Evolutionary conservation across 306 rosid species (phyloP).

Genomic region (Lablab purpureus): DNA sequence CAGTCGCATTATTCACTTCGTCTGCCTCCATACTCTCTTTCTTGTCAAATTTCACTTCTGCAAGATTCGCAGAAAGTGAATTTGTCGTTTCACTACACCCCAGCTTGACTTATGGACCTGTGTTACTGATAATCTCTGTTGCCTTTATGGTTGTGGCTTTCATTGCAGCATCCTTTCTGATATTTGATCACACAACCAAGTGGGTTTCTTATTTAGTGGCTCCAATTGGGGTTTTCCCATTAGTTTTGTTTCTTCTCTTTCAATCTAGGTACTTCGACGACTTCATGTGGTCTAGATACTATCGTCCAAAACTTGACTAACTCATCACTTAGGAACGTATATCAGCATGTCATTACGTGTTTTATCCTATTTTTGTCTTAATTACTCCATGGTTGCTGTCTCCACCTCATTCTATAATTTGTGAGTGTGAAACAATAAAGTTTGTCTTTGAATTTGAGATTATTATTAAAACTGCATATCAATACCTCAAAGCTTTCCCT

Average conservation of each 20-base stretch:
- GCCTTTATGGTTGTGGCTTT: not conserved
- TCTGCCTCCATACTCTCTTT: not conserved
- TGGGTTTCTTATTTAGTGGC: not conserved
- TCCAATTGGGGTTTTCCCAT: not conserved
- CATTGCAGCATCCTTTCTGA: not conserved
- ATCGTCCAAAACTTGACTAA: too few species aligned
- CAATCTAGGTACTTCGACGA: too few species aligned
- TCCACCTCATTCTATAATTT: too few species aligned
- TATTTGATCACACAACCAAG: not conserved
- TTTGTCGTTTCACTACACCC: not conserved
- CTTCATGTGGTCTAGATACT: too few species aligned
- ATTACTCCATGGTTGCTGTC: too few species aligned
- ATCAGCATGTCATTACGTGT: too few species aligned
- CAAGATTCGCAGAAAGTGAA: not conserved
- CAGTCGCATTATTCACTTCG: conserved; percentile 18
- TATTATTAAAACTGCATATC: not conserved
- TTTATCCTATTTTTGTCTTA: too few species aligned
- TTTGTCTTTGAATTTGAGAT: not conserved
- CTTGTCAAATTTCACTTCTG: conserved; percentile 10
- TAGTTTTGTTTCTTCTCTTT: too few species aligned
- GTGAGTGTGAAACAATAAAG: too few species aligned
- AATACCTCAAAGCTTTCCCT: too few species aligned
- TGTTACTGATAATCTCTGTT: not conserved
- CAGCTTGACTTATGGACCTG: not conserved
- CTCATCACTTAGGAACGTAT: too few species aligned